Percentiles rank a stretch among this genome's conserved stretches.
Conservation (phyloP, 1,139 yeast genomes). For the Diutina sp. region DNA sequence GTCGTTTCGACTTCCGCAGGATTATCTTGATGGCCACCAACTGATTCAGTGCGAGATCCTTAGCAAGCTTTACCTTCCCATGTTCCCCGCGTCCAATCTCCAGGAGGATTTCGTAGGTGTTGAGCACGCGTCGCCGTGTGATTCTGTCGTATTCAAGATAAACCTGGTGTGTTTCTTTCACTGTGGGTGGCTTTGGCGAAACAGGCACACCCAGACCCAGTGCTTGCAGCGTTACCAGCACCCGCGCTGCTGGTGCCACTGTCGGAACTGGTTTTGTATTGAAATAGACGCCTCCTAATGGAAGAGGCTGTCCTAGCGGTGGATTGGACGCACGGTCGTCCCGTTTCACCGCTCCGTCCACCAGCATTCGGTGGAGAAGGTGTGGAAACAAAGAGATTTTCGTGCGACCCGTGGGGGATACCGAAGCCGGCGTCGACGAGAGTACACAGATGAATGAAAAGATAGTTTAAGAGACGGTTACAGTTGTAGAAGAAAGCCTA, state of each 20-base stretch:
- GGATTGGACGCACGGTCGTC: not conserved
- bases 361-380: not conserved
- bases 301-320: not conserved
- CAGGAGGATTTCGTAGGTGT: constrained; percentile 76
- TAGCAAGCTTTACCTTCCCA: constrained; percentile 90
- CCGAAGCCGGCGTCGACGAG: not conserved
- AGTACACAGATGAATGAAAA: not conserved
- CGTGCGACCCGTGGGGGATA: not conserved
- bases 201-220: not conserved
- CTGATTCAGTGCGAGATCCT: constrained; percentile 54
- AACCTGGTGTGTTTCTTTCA: constrained; percentile 77
- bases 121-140: constrained; percentile 69
- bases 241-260: not conserved
- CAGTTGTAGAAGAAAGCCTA: no score
- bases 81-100: constrained; percentile 96
- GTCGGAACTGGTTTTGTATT: not conserved
- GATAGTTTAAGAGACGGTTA: not conserved
- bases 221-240: not conserved
- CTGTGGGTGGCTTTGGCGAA: constrained; percentile 13
- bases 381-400: not conserved
- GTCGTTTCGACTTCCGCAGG: constrained; percentile 51
- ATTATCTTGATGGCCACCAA: constrained; percentile 90
- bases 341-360: constrained; percentile 1
- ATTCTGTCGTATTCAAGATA: constrained; percentile 83
- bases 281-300: not conserved